A percentile compares a stretch with the other conserved stretches of the same genome.
Evolutionary conservation across 1,284 basidiomycete species (phyloP).

Genomic region (Salmacisia buchloeana): DNA sequence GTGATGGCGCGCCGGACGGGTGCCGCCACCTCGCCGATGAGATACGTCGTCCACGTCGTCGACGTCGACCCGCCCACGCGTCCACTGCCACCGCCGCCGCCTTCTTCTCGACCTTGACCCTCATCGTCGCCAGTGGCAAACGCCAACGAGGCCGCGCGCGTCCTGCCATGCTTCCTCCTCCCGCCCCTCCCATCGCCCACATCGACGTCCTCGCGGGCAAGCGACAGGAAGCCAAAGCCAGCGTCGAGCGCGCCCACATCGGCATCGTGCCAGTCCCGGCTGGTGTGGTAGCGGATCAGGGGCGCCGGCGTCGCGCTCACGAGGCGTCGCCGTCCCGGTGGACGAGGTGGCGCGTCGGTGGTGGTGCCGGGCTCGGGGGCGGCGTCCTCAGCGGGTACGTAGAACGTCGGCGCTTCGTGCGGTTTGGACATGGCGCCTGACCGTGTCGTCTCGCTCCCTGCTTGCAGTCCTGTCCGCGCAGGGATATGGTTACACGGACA

Average conservation of each 20-base stretch:
- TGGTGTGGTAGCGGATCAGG: neutral
- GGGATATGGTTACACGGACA: no score
- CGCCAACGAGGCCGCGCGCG: neutral
- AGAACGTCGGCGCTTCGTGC: neutral
- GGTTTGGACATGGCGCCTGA: slow-evolving; percentile 1
- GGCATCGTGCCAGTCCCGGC: neutral
- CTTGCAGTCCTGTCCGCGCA: no score
- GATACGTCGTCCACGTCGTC: no score
- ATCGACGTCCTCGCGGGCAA: neutral
- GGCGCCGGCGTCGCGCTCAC: neutral
- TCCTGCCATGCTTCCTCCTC: neutral
- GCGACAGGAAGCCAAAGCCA: neutral
- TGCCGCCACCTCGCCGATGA: no score
- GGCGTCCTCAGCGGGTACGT: neutral
- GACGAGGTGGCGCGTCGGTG: neutral
- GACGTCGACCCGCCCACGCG: no score
- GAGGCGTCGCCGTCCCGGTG: neutral
- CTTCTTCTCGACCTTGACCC: neutral
- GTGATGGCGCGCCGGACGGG: neutral
- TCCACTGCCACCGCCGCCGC: no score
- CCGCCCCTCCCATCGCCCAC: neutral
- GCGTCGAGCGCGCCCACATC: neutral
- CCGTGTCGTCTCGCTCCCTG: no score
- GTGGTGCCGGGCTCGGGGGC: no score
- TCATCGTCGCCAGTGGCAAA: neutral